Percentiles rank a stretch among this genome's conserved stretches.
These are phyloP conservation scores for Fusarium gaditjirri DNA, from an alignment of 2,329 filamentous ascomycete species.

Conservation along the genomic window DNA sequence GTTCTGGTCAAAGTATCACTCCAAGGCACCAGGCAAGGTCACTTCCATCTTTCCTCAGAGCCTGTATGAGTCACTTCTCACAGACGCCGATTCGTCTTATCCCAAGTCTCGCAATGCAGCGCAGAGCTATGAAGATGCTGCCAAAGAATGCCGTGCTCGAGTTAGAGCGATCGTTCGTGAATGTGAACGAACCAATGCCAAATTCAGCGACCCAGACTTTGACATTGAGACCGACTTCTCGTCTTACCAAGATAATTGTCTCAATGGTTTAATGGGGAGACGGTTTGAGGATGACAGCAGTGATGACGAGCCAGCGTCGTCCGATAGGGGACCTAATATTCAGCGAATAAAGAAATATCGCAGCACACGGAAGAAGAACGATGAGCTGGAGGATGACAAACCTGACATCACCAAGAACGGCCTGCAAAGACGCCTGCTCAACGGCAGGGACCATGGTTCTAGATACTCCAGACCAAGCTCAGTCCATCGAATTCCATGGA, in stretches of 20 bases:
- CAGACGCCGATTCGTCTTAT: conserved; percentile 33
- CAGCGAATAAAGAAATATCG: conserved; percentile 28
- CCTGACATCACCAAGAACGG: conserved; percentile 24
- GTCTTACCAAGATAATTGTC: conserved; percentile 52
- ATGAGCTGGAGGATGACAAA: conserved; percentile 24
- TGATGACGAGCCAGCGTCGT: conserved; percentile 8
- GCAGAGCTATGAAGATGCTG: conserved; percentile 56
- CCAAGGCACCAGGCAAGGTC: conserved; percentile 55
- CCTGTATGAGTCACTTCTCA: conserved; percentile 50
- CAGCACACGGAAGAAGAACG: conserved; percentile 19
- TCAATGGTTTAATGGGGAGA: conserved; percentile 47
- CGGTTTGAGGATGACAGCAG: conserved; percentile 27
- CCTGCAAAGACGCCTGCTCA: conserved; percentile 21
- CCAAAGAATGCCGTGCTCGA: conserved; percentile 52
- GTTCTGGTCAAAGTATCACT: conserved; percentile 57
- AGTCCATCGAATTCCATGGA: conserved; percentile 57
- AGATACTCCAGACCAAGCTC: conserved; percentile 47
- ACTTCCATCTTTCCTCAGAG: conserved; percentile 57
- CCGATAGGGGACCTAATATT: neutral
- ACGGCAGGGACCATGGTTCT: conserved; percentile 1
- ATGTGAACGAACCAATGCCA: conserved; percentile 57
- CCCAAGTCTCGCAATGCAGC: conserved; percentile 52
- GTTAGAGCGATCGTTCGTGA: conserved; percentile 54
- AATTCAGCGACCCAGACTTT: conserved; percentile 58
- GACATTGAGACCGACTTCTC: conserved; percentile 54